Evolutionary conservation across 768 basidiomycete genomes (phyloP).

Genomic region (Gloeophyllum trabeum): DNA sequence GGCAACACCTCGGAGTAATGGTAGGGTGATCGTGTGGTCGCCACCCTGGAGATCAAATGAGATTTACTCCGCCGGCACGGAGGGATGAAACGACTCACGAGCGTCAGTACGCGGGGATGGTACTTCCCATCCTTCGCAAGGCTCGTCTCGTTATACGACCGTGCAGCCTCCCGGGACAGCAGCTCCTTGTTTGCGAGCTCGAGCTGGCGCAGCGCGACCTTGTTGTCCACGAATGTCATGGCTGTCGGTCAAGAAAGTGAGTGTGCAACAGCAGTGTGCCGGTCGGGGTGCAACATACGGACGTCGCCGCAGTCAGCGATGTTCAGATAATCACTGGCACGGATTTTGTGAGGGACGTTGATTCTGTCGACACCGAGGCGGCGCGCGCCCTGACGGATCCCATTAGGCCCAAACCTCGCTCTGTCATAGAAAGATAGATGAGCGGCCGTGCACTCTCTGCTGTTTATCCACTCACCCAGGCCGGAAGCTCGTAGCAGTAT

Average conservation of each 20-base stretch:
- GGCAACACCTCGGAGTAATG: slow-evolving; percentile 18
- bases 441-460: not conserved
- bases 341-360: slow-evolving; percentile 17
- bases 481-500: slow-evolving; percentile 20
- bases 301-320: slow-evolving; percentile 21
- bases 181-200: slow-evolving; percentile 18
- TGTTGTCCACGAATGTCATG: slow-evolving; percentile 17
- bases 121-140: slow-evolving; percentile 21
- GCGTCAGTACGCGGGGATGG: slow-evolving; percentile 20
- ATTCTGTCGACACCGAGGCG: slow-evolving; percentile 17
- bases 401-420: slow-evolving; percentile 21
- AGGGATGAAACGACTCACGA: slow-evolving; percentile 8
- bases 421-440: slow-evolving; percentile 2
- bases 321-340: slow-evolving; percentile 14
- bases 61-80: not conserved
- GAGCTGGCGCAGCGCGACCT: slow-evolving; percentile 20
- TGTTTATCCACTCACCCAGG: slow-evolving; percentile 15
- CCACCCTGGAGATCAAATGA: slow-evolving; percentile 11
- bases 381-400: slow-evolving; percentile 21
- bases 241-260: slow-evolving; percentile 3
- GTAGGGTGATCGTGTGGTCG: slow-evolving; percentile 20
- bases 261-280: not conserved
- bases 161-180: slow-evolving; percentile 8
- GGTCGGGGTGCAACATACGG: slow-evolving; percentile 15
- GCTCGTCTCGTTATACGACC: slow-evolving; percentile 8